Percentiles rank a stretch among this genome's conserved stretches.
These are phyloP conservation scores for Chrysophaeum taylorii DNA, from an alignment of 352 stramenopile genomes.

Conservation along the genomic window DNA sequence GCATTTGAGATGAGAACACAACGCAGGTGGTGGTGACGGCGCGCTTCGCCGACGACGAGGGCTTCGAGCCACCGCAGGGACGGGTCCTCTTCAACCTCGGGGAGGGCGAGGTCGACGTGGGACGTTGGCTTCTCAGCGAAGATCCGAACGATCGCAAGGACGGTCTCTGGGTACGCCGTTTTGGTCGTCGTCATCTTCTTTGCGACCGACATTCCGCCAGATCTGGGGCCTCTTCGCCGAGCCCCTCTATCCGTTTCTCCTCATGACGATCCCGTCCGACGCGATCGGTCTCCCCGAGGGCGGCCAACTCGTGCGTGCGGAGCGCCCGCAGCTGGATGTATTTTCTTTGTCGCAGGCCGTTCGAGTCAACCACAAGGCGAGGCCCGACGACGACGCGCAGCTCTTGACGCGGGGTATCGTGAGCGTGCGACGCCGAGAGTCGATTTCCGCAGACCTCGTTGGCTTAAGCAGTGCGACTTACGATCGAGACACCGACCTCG, in stretches of 20 bases:
- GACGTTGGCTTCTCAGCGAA: constrained; percentile 16
- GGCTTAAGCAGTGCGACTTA: not conserved
- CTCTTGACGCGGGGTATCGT: not conserved
- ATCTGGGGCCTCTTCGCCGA: constrained; percentile 23
- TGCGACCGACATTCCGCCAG: too few species aligned
- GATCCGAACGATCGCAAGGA: constrained; percentile 15
- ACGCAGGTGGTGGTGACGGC: not conserved
- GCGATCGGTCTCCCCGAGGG: not conserved
- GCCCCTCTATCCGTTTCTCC: constrained; percentile 20
- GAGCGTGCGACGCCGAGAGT: too few species aligned
- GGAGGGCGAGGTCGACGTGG: not conserved
- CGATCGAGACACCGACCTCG: not conserved
- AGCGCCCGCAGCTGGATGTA: too few species aligned
- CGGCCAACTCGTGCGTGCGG: too few species aligned
- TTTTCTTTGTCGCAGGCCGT: too few species aligned
- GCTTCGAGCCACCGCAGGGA: constrained; percentile 20
- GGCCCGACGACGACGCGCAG: not conserved
- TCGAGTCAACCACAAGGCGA: not conserved
- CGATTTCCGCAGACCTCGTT: not conserved
- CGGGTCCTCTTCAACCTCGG: not conserved
- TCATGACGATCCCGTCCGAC: not conserved
- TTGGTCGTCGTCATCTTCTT: too few species aligned
- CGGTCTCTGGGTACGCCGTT: constrained; percentile 21
- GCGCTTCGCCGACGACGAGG: constrained; percentile 13
- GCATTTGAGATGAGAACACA: too few species aligned